A percentile compares a stretch with the other conserved stretches of the same genome.
These are phyloP conservation scores for Stentor roeselii DNA, from an alignment of 73 alveolate genomes.

Conservation along the genomic window DNA sequence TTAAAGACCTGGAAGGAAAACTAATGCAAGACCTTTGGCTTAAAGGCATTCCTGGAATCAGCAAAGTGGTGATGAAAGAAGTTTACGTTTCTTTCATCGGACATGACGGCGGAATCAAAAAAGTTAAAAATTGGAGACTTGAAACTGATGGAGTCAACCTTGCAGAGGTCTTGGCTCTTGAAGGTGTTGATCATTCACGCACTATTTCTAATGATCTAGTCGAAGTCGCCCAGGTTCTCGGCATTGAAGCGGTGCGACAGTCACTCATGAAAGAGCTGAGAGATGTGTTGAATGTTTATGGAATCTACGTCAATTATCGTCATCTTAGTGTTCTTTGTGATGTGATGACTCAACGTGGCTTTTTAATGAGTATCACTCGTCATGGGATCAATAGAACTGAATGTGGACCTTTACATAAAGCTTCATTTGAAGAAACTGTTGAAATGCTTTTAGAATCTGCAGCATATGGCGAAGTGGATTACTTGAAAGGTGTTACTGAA, in stretches of 20 bases:
- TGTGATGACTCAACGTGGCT: slow-evolving; percentile 98
- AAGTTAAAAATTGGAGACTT: slow-evolving; percentile 81
- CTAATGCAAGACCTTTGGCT: slow-evolving; percentile 69
- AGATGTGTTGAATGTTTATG: slow-evolving; percentile 83
- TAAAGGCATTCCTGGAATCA: slow-evolving; percentile 87
- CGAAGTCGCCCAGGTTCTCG: slow-evolving; percentile 70
- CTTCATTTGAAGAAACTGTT: slow-evolving; percentile 98
- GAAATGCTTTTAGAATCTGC: slow-evolving; percentile 99
- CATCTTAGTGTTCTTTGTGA: slow-evolving; percentile 94
- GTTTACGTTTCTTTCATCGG: slow-evolving; percentile 52
- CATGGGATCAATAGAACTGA: slow-evolving; percentile 97
- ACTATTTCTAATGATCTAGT: slow-evolving; percentile 82
- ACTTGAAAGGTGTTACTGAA: slow-evolving; percentile 90
- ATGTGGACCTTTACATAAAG: slow-evolving; percentile 82
- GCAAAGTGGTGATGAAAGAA: slow-evolving; percentile 87
- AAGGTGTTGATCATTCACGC: slow-evolving; percentile 70
- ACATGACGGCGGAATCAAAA: slow-evolving; percentile 56
- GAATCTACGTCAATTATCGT: slow-evolving; percentile 90
- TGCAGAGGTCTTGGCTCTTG: slow-evolving; percentile 62
- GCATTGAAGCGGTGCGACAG: slow-evolving; percentile 90
- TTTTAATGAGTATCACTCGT: slow-evolving; percentile 94
- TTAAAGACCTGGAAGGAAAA: slow-evolving; percentile 3
- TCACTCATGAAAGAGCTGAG: slow-evolving; percentile 81
- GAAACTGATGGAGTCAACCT: slow-evolving; percentile 97
- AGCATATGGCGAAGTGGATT: slow-evolving; percentile 91